These are phyloP conservation scores for Lenwebbia sp. DNA, from an alignment of 345 rosid genomes.

Conservation along the genomic window DNA sequence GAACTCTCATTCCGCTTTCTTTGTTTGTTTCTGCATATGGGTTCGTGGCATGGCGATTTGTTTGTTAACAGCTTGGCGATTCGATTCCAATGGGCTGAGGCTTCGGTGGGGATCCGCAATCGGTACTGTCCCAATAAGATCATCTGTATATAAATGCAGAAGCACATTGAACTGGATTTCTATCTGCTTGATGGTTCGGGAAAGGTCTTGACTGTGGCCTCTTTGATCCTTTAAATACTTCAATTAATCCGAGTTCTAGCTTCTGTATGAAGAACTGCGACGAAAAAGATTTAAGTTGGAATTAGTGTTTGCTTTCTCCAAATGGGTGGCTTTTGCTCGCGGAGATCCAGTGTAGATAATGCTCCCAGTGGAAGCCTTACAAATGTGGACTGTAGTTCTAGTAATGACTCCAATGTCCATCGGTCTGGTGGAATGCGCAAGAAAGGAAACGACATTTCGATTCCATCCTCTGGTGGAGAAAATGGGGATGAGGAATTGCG, in stretches of 20 bases:
- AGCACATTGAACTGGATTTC: not conserved
- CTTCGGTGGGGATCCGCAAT: conserved; percentile 25
- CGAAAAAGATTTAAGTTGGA: not conserved
- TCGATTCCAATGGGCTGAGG: conserved; percentile 45
- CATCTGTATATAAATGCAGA: not conserved
- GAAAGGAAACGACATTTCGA: conserved; percentile 22
- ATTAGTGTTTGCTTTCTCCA: not conserved
- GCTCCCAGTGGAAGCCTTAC: conserved; percentile 83
- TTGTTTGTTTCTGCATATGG: not conserved
- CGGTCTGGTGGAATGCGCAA: conserved; percentile 33
- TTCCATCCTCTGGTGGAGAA: conserved; percentile 33
- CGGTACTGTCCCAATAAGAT: not conserved
- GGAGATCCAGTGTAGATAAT: conserved; percentile 86
- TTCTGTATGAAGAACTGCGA: not conserved
- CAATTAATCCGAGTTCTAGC: not conserved
- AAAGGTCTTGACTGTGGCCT: not conserved
- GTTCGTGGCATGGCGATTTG: not conserved
- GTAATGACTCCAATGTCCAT: conserved; percentile 24
- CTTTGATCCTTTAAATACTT: not conserved
- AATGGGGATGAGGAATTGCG: conserved; percentile 29
- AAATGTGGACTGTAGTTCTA: conserved; percentile 44
- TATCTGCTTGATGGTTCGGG: not conserved
- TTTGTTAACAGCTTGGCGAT: conserved; percentile 14
- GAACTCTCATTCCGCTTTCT: not conserved
- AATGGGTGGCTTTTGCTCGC: conserved; percentile 99